Evolutionary conservation across 2,329 filamentous ascomycete species (phyloP).

Genomic region (Cercospora zeae-maydis): DNA sequence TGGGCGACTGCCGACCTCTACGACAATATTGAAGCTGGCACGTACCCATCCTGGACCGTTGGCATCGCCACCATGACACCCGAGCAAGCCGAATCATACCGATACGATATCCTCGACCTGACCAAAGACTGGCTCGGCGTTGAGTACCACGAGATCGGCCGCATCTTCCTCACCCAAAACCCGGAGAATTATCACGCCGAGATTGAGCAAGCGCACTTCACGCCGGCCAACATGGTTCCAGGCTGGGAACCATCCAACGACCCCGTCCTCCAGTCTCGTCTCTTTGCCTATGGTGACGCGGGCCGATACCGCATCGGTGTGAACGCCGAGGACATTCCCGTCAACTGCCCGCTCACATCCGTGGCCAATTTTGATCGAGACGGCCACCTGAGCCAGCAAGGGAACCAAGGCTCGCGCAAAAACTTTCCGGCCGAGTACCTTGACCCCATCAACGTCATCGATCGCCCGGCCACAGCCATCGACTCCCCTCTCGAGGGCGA

Average conservation of each 20-base stretch:
- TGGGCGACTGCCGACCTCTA: conserved; percentile 49
- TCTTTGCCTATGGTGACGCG: conserved; percentile 48
- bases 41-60: conserved; percentile 45
- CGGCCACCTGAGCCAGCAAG: conserved; percentile 25
- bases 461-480: conserved; percentile 24
- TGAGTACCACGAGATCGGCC: conserved; percentile 48
- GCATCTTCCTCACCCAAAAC: conserved; percentile 53
- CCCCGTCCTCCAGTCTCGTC: conserved; percentile 49
- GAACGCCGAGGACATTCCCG: conserved; percentile 51
- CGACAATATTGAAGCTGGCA: conserved; percentile 43
- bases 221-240: conserved; percentile 50
- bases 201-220: conserved; percentile 53
- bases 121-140: conserved; percentile 53
- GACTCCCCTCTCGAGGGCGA: conserved; percentile 22
- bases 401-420: conserved; percentile 29
- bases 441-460: conserved; percentile 29
- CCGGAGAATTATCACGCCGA: conserved; percentile 52
- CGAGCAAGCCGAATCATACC: conserved; percentile 48
- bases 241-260: conserved; percentile 51
- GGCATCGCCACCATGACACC: conserved; percentile 48
- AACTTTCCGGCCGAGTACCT: conserved; percentile 30
- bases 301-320: conserved; percentile 53
- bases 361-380: conserved; percentile 34
- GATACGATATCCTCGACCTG: conserved; percentile 53
- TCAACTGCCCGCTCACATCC: conserved; percentile 44